Evolutionary conservation across 257 asterid genomes (phyloP), one percentile per base, ranked within the genome.

Genomic region (Solanum pennellii): DNA sequence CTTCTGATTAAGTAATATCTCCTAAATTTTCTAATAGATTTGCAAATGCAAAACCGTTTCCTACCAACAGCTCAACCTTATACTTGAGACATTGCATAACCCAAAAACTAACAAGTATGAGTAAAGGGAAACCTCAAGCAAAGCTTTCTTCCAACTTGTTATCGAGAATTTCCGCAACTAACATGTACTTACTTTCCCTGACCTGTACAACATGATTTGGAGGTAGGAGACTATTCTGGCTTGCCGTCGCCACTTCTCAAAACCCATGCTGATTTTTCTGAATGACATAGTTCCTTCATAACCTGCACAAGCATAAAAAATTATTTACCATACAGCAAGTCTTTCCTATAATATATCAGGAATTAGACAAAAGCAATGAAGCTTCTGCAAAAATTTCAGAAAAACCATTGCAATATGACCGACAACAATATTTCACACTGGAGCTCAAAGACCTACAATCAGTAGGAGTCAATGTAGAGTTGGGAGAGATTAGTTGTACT

Each of bases 201-300:
- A 86, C 86, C 72, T 83, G 35, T 44, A 83, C 88, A 73, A 49
- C 86, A 42, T 42, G 65, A 80, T 27, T 68, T 31, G 23, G 37
- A 21, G 25, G 31, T 35, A n/a, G 44, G 42, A 27, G 23, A 39
- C 18, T 89, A 91, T 87, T 86, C 88, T 49, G 89, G 87, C 88
- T 89, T 92, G 86, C 92, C 92, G 88, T 93, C 98, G 35, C 93
- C 94, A 77, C 89, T 89, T 89, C 37, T 93, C 88, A 96, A 93
- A 85, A 92, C 88, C 99, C 99, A 96, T 14, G 90, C 93, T 37
- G 93, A 88, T 77, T 90, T 90, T 89, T 96, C 92, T 47, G 94
- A 87, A 87, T 88, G 86, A 76, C 99, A 95, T 29, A 96, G 39
- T 87, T 95, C 98, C 83, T 73, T 87, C 76, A 96, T 33, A 72